phyloP scores from a whole-genome alignment of 768 basidiomycete species.

The Xerocomellus chrysenteron region DNA sequence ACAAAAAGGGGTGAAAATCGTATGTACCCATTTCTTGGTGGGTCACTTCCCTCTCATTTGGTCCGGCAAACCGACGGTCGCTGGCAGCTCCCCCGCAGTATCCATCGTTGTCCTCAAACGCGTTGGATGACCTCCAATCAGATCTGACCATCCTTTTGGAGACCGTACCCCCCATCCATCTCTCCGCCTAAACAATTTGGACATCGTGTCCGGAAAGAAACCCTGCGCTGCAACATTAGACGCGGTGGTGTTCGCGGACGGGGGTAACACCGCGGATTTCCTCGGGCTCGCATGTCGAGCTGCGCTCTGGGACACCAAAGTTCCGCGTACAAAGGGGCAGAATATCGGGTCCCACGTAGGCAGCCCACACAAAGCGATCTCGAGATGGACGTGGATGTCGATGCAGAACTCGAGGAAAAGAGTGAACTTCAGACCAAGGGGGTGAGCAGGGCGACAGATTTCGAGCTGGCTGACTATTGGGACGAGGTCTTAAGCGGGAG shows the following conservation, averaged over 20 bases:
- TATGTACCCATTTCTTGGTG: constrained; percentile 75
- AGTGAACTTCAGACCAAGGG: constrained; percentile 60
- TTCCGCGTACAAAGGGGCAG: constrained; percentile 60
- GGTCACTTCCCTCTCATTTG: constrained; percentile 25
- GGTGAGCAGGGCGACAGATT: constrained; percentile 60
- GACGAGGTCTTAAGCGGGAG: constrained; percentile 63
- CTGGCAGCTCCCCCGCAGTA: constrained; percentile 34
- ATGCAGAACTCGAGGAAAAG: constrained; percentile 20
- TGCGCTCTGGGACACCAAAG: constrained; percentile 78
- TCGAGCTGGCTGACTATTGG: constrained; percentile 86
- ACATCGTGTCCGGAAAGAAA: constrained; percentile 58
- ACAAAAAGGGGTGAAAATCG: constrained; percentile 47
- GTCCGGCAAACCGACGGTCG: constrained; percentile 27
- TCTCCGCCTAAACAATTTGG: constrained; percentile 63
- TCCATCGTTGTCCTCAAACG: constrained; percentile 58
- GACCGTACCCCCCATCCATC: constrained; percentile 59
- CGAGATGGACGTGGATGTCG: constrained; percentile 54
- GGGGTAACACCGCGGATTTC: constrained; percentile 74
- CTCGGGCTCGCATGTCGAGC: constrained; percentile 77
- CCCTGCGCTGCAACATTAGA: constrained; percentile 79
- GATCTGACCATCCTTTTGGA: constrained; percentile 62
- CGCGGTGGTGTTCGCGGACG: constrained; percentile 66
- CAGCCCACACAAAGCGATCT: constrained; percentile 33
- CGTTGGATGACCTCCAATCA: constrained; percentile 66
- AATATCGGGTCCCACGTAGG: constrained; percentile 38